phyloP scores from a whole-genome alignment of 164 flowering plant genomes.

The Paratinospora sagittata region DNA sequence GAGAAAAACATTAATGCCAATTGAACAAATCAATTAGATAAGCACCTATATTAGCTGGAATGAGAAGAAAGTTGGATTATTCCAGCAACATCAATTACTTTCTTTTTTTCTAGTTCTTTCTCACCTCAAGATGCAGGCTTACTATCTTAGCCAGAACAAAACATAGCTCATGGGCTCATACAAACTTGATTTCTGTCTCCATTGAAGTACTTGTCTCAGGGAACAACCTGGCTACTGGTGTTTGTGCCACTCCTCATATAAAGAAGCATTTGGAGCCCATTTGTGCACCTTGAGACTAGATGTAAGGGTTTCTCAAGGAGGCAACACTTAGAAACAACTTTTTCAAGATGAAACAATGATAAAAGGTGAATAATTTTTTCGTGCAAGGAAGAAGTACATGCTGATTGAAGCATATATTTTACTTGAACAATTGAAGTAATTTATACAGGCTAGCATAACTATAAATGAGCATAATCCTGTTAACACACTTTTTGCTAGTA shows the following conservation, averaged over 20 bases:
- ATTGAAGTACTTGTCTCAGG: not conserved
- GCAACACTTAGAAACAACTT: not conserved
- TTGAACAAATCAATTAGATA: not conserved
- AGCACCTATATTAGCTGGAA: not conserved
- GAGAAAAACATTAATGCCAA: not conserved
- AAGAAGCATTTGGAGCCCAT: not conserved
- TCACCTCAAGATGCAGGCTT: not conserved
- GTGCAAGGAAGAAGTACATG: not conserved
- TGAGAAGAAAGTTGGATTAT: not conserved
- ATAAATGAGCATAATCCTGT: not conserved
- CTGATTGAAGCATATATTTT: not conserved
- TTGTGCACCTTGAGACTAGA: not conserved
- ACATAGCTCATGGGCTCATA: not conserved
- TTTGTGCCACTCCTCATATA: not conserved
- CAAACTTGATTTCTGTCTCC: not conserved
- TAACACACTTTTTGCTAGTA: not conserved
- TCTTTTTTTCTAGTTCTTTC: not conserved
- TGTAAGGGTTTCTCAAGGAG: not conserved
- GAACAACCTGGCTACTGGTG: not conserved
- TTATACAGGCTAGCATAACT: not conserved
- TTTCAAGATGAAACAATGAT: not conserved
- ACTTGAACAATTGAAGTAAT: not conserved
- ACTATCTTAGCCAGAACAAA: not conserved
- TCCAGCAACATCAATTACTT: not conserved
- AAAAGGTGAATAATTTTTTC: not conserved